These are phyloP conservation scores for Dissoconium aciculare DNA, from an alignment of 2,329 filamentous ascomycete genomes.

Conservation along the genomic window DNA sequence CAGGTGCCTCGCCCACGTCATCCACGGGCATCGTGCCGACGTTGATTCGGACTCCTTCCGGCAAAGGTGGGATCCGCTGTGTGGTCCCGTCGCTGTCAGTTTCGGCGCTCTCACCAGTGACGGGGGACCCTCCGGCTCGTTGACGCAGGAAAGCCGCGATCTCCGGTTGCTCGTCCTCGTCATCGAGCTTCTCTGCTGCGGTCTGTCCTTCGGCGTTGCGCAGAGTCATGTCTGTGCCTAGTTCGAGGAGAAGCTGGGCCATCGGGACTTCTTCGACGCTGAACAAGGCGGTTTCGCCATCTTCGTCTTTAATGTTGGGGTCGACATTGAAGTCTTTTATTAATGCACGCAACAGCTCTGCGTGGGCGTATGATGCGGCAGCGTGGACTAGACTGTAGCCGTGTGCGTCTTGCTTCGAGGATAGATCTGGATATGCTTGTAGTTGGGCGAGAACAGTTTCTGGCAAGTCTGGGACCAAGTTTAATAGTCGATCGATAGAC, in stretches of 20 bases:
- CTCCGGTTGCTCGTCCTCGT: conserved; percentile 62
- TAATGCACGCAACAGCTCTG: conserved; percentile 61
- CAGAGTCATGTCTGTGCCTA: conserved; percentile 52
- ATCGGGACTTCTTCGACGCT: conserved; percentile 71
- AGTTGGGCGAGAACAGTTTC: conserved; percentile 60
- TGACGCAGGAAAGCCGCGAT: conserved; percentile 56
- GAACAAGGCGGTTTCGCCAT: conserved; percentile 87
- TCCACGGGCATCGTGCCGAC: conserved; percentile 54
- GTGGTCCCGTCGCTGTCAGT: conserved; percentile 9
- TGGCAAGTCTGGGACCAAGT: conserved; percentile 64
- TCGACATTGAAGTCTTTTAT: conserved; percentile 63
- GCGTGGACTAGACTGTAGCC: conserved; percentile 93
- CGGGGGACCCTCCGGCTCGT: conserved; percentile 17
- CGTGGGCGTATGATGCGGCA: conserved; percentile 79
- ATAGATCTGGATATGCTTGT: conserved; percentile 57
- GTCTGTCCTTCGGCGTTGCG: conserved; percentile 63
- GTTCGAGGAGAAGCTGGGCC: conserved; percentile 63
- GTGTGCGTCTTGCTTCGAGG: conserved; percentile 68
- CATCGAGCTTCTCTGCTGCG: conserved; percentile 63
- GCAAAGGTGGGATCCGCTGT: conserved; percentile 45
- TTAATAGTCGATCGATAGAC: conserved; percentile 34
- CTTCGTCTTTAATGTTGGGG: conserved; percentile 72
- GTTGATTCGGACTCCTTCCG: conserved; percentile 62
- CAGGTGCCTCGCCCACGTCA: conserved; percentile 46
- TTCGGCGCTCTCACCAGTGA: background rate